Evolutionary conservation across 1,284 basidiomycete genomes (phyloP), one percentile per base, ranked within the genome.

Genomic region (Pascua guehoae): DNA sequence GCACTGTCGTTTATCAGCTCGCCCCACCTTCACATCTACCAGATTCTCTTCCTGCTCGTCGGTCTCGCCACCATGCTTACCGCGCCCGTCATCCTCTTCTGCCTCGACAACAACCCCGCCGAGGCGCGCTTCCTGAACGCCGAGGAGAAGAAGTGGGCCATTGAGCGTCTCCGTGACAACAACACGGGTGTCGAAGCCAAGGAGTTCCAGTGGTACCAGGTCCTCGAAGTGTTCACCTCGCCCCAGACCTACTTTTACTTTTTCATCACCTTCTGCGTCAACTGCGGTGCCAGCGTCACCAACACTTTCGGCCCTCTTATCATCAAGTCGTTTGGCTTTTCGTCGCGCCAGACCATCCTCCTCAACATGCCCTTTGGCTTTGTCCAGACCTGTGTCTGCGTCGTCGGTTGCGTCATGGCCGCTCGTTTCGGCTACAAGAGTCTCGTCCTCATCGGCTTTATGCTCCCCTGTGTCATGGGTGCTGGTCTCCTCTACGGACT

Each of bases 131-230:
- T 72, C 66, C 65, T 74, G 16, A 63, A 66, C 2, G 48, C 62
- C 5, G 50, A 61, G 41, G 68, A 75, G 58, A 69, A 73, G 53
- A 17, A 32, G 24, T 71, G 67, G 66, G 75, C 70, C 16, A 67
- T 76, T 39, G 74, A 77, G 65, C 66, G 75, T 18, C 65, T 77
- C 8, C 61, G 70, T 17, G 71, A 72, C 59, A 77, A 77, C 63
- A 65, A 76, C 46, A 67, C 69, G 2, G 74, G 72, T 54, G 65
- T 67, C 36, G 64, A 58, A 42, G 61, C 60, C 11, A 64, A 62
- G 51, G 58, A 65, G 32, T 65, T 77, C 68, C 71, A 72, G 55
- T 68, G 67, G 63, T 15, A 56, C n/a, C 75, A 77, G 52, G 64
- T 68, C 24, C 11, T 57, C 10, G 75, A 76, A 56, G 58, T 65